phyloP scores from a whole-genome alignment of 2,329 filamentous ascomycete species.

The Cordyceps pruinosa region DNA sequence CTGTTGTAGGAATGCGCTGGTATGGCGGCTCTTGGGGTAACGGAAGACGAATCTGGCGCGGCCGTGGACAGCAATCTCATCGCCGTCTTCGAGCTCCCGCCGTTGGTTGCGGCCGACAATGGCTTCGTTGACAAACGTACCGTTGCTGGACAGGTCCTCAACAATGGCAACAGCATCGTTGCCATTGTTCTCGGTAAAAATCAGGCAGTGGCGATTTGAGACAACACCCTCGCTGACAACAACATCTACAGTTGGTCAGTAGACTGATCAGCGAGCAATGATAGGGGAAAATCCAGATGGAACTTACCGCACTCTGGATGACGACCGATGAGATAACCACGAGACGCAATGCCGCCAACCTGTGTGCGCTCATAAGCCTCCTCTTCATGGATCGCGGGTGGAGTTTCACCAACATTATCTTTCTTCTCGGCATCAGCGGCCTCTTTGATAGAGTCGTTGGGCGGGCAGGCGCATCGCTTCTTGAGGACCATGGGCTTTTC shows the following conservation, averaged over 20 bases:
- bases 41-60: constrained; percentile 85
- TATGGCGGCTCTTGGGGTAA: constrained; percentile 69
- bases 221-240: constrained; percentile 70
- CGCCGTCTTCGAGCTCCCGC: constrained; percentile 78
- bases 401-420: constrained; percentile 31
- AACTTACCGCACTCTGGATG: constrained; percentile 86
- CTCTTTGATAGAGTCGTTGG: constrained; percentile 40
- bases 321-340: constrained; percentile 85
- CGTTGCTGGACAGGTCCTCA: constrained; percentile 92
- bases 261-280: neutral
- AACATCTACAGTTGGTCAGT: constrained; percentile 44
- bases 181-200: constrained; percentile 57
- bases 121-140: constrained; percentile 91
- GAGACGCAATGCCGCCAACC: constrained; percentile 55
- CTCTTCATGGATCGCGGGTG: constrained; percentile 46
- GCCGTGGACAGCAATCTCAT: constrained; percentile 82
- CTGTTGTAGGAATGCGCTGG: constrained; percentile 76
- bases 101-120: constrained; percentile 88
- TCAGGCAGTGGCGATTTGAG: constrained; percentile 75
- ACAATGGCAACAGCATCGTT: constrained; percentile 63
- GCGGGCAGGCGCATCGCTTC: constrained; percentile 63
- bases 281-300: neutral
- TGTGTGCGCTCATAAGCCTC: constrained; percentile 57
- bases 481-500: constrained; percentile 65
- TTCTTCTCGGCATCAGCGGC: constrained; percentile 31